Conservation (phyloP, 108 stramenopile genomes). For the Discostella pseudostelligera region DNA sequence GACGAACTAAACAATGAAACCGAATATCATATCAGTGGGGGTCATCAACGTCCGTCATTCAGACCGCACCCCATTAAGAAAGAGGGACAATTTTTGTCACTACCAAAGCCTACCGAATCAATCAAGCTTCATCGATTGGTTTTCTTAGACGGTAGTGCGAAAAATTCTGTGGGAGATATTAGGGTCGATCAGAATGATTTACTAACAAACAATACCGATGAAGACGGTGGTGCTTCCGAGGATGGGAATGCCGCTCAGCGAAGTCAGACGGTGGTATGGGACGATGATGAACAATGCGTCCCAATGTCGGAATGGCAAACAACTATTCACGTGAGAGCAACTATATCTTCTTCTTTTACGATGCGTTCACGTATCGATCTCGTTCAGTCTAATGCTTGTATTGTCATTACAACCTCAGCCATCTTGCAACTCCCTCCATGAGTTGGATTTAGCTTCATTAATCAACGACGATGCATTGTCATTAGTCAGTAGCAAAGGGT, state of each 20-base stretch:
- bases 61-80: neutral
- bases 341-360: neutral
- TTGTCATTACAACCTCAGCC: constrained; percentile 12
- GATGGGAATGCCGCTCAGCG: neutral
- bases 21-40: neutral
- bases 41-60: neutral
- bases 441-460: constrained; percentile 21
- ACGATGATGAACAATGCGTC: constrained; percentile 10
- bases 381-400: neutral
- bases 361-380: neutral
- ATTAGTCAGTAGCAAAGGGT: constrained; percentile 47
- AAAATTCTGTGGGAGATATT: neutral
- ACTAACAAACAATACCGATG: neutral
- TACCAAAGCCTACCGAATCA: neutral
- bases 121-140: neutral
- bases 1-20: neutral
- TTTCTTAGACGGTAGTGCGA: neutral
- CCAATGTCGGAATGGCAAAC: constrained; percentile 9
- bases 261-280: constrained; percentile 14
- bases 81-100: neutral
- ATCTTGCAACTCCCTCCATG: constrained; percentile 51
- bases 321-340: constrained; percentile 2
- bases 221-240: neutral
- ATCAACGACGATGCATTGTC: constrained; percentile 25
- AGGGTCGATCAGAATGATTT: neutral